Conservation (phyloP, 2,329 filamentous ascomycete genomes). For the Pseudogymnoascus sp. region DNA sequence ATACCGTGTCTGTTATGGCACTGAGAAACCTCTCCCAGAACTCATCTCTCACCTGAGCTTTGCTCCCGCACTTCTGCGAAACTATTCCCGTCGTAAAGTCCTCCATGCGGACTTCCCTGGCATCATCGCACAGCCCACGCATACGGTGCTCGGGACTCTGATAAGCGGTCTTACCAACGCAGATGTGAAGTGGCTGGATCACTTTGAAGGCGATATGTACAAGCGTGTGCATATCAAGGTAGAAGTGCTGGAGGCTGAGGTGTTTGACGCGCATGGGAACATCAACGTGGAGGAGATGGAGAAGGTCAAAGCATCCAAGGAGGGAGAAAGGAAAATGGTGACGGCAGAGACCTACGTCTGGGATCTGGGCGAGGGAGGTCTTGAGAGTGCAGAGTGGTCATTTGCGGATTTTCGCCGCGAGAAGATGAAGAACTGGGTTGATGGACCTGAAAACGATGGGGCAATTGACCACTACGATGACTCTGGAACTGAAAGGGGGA, state of each 20-base stretch:
- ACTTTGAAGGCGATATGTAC: conserved; percentile 62
- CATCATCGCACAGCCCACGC: conserved; percentile 49
- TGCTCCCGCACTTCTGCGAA: conserved; percentile 66
- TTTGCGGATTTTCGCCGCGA: conserved; percentile 73
- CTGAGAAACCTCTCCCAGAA: conserved; percentile 11
- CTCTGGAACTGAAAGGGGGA: not conserved
- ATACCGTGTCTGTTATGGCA: not conserved
- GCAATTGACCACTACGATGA: not conserved
- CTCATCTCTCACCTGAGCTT: conserved; percentile 45
- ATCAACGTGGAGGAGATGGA: conserved; percentile 11
- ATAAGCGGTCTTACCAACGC: conserved; percentile 70
- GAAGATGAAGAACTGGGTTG: conserved; percentile 50
- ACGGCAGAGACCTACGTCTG: conserved; percentile 60
- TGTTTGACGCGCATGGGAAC: conserved; percentile 22
- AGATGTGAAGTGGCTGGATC: conserved; percentile 68
- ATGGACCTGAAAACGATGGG: conserved; percentile 20
- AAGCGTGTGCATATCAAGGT: conserved; percentile 44
- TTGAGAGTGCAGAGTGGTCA: conserved; percentile 80
- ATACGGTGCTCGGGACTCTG: conserved; percentile 64
- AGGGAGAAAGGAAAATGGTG: conserved; percentile 39
- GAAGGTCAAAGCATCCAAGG: conserved; percentile 13
- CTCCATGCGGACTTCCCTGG: conserved; percentile 69
- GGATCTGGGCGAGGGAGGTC: conserved; percentile 32
- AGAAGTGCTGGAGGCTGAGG: conserved; percentile 33
- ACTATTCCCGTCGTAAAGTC: conserved; percentile 66